Percentiles rank a stretch among this genome's conserved stretches.
These are phyloP conservation scores for Podosphaera aphanis DNA, from an alignment of 2,329 filamentous ascomycete species.

Conservation along the genomic window DNA sequence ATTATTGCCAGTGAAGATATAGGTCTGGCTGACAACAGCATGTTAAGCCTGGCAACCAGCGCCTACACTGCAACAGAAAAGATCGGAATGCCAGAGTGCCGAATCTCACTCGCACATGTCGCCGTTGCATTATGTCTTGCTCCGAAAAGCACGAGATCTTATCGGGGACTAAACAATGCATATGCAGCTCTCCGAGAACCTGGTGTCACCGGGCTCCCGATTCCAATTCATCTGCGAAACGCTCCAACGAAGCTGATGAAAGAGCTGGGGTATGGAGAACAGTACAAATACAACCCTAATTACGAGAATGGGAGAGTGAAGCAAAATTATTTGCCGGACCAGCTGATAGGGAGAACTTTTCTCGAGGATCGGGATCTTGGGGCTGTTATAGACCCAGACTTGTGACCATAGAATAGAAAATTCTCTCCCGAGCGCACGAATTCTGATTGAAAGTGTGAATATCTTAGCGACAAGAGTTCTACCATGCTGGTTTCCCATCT, in stretches of 20 bases:
- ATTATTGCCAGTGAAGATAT: slow-evolving; percentile 90
- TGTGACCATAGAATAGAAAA: slow-evolving; percentile 8
- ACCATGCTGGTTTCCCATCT: neutral
- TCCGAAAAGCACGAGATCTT: slow-evolving; percentile 69
- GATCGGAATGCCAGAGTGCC: slow-evolving; percentile 83
- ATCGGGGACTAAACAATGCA: slow-evolving; percentile 60
- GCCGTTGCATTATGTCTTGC: slow-evolving; percentile 59
- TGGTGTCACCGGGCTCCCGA: slow-evolving; percentile 55
- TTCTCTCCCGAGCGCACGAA: neutral
- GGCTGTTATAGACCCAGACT: slow-evolving; percentile 42
- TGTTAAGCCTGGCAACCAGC: slow-evolving; percentile 65
- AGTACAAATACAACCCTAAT: slow-evolving; percentile 94
- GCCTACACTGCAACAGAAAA: slow-evolving; percentile 76
- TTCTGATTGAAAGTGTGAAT: neutral
- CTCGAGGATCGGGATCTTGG: slow-evolving; percentile 64
- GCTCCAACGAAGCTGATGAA: slow-evolving; percentile 85
- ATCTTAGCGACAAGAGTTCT: neutral
- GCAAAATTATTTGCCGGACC: slow-evolving; percentile 78
- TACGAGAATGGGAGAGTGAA: slow-evolving; percentile 59
- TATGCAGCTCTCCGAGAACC: slow-evolving; percentile 61
- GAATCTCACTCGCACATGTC: slow-evolving; percentile 76
- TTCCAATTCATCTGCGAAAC: slow-evolving; percentile 75
- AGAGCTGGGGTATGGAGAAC: slow-evolving; percentile 68
- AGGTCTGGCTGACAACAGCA: slow-evolving; percentile 64
- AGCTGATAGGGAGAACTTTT: slow-evolving; percentile 46